Evolutionary conservation across 2,329 filamentous ascomycete species (phyloP).

Genomic region (Aspergillus unguis): DNA sequence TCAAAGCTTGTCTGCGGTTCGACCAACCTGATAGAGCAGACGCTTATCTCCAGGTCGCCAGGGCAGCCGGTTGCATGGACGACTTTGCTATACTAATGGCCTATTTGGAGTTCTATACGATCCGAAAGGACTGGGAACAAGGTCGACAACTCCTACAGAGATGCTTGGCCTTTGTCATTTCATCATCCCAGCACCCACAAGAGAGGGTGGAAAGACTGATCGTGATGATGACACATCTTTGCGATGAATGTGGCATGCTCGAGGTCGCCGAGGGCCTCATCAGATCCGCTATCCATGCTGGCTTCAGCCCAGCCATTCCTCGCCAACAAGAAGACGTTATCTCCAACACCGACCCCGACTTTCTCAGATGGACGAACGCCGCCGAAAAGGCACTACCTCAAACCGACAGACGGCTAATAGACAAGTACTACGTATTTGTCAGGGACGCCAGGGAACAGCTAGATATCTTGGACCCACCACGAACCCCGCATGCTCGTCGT

Average conservation of each 20-base stretch:
- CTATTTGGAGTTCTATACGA: conserved; percentile 39
- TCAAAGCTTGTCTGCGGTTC: conserved; percentile 38
- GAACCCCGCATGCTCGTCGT: conserved; percentile 14
- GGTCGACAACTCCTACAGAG: conserved; percentile 32
- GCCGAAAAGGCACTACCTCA: conserved; percentile 18
- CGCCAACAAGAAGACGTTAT: conserved; percentile 27
- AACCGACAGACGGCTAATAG: conserved; percentile 26
- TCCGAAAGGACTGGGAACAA: conserved; percentile 36
- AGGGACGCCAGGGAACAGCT: conserved; percentile 28
- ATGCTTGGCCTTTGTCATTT: conserved; percentile 35
- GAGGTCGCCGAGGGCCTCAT: conserved; percentile 33
- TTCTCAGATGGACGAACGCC: conserved; percentile 30
- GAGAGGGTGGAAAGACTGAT: conserved; percentile 34
- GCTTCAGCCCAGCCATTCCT: conserved; percentile 30
- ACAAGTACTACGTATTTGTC: conserved; percentile 33
- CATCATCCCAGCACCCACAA: conserved; percentile 29
- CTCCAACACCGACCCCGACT: conserved; percentile 21
- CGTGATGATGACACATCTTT: conserved; percentile 39
- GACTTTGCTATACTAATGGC: conserved; percentile 35
- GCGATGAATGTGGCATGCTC: conserved; percentile 32
- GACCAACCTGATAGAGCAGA: conserved; percentile 41
- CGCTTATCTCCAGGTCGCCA: conserved; percentile 38
- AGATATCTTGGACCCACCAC: conserved; percentile 18
- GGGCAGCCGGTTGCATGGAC: conserved; percentile 36
- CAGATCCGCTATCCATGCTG: conserved; percentile 34